Evolutionary conservation across 2,329 filamentous ascomycete genomes (phyloP).

Genomic region (Camptophora hylomeconis): DNA sequence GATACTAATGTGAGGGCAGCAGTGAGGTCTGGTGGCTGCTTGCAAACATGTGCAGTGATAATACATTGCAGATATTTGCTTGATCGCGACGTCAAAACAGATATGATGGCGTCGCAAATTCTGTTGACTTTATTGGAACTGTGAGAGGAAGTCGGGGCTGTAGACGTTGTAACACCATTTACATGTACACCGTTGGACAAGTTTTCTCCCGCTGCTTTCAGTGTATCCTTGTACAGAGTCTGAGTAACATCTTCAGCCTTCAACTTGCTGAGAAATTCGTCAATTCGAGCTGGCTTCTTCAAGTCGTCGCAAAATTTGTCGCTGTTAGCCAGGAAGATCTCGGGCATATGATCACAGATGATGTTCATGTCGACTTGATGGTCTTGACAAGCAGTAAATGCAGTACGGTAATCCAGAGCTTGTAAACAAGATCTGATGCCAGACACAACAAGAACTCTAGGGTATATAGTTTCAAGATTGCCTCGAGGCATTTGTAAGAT

Average conservation of each 20-base stretch:
- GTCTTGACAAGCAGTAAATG: conserved; percentile 76
- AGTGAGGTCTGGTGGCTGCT: conserved; percentile 76
- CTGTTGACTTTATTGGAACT: conserved; percentile 75
- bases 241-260: conserved; percentile 84
- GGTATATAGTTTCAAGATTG: conserved; percentile 90
- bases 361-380: conserved; percentile 98
- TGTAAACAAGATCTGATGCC: conserved; percentile 76
- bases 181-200: conserved; percentile 19
- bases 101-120: conserved; percentile 75
- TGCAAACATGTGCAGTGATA: conserved; percentile 90
- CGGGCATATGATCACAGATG: conserved; percentile 80
- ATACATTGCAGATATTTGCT: conserved; percentile 65
- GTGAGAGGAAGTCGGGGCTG: too few relatives aligned
- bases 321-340: conserved; percentile 68
- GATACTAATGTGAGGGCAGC: conserved; percentile 71
- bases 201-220: conserved; percentile 29
- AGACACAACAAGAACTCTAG: conserved; percentile 79
- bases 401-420: conserved; percentile 64
- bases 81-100: conserved; percentile 44
- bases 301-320: conserved; percentile 72
- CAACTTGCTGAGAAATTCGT: conserved; percentile 79
- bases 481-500: conserved; percentile 91
- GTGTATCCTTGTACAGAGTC: conserved; percentile 86
- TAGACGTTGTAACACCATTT: conserved; percentile 15
- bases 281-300: conserved; percentile 66